Percentiles rank a stretch among this genome's conserved stretches.
Conservation (phyloP, 148 eudicot genomes). For the Agrostemma githago region DNA sequence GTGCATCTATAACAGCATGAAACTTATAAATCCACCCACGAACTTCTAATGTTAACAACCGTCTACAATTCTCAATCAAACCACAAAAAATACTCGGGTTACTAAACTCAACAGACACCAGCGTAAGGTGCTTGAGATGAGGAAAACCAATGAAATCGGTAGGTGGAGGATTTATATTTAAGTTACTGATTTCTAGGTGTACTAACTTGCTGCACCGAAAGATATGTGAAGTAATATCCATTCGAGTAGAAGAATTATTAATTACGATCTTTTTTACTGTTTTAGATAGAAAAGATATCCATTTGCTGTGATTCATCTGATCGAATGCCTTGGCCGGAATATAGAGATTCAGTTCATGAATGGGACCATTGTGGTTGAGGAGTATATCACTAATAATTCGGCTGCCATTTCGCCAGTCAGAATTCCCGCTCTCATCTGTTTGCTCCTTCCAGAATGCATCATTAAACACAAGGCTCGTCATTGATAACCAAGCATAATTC, state of each 20-base stretch:
- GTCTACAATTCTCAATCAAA: conserved; percentile 2
- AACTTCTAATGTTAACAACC: neutral
- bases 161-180: neutral
- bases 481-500: conserved; percentile 9
- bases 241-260: no score
- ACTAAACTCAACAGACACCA: neutral
- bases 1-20: neutral
- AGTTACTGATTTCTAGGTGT: neutral
- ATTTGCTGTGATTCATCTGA: neutral
- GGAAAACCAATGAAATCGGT: conserved; percentile 6
- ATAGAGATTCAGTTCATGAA: neutral
- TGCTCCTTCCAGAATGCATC: neutral
- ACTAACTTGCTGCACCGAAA: neutral
- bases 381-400: neutral
- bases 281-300: conserved; percentile 13
- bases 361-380: neutral
- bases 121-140: neutral
- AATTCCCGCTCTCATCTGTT: neutral
- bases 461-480: neutral
- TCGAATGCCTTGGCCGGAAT: no score
- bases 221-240: neutral
- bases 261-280: neutral
- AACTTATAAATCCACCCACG: neutral
- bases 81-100: neutral
- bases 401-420: neutral